Conservation (phyloP, 306 rosid genomes). For the Pyrus betulifolia region DNA sequence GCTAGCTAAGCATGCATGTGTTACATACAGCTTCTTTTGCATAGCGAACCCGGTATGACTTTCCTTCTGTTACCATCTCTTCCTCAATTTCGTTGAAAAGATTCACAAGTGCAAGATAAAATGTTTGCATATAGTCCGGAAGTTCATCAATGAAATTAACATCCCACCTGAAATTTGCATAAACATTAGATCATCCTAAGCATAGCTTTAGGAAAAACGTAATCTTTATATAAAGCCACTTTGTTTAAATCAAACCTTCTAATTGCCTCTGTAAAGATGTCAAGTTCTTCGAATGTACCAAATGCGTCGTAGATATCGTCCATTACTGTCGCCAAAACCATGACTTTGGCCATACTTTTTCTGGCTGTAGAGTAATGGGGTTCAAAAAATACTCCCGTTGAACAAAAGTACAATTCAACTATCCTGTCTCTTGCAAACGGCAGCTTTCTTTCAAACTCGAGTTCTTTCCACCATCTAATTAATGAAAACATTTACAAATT, state of each 20-base stretch:
- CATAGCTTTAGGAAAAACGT: too few species aligned
- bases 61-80: slow-evolving; percentile 7
- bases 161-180: background rate
- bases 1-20: too few species aligned
- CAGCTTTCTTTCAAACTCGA: background rate
- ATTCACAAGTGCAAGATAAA: background rate
- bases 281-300: too few species aligned
- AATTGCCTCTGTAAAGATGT: too few species aligned
- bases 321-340: too few species aligned
- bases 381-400: background rate
- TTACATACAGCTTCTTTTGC: slow-evolving; percentile 15
- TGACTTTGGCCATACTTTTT: too few species aligned
- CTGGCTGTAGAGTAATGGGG: background rate
- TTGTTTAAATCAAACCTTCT: too few species aligned
- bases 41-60: background rate
- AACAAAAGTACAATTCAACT: background rate
- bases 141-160: background rate
- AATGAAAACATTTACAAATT: too few species aligned
- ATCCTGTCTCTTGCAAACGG: background rate
- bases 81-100: slow-evolving; percentile 16
- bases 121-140: slow-evolving; percentile 10
- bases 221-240: background rate
- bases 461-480: too few species aligned
- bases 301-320: too few species aligned
- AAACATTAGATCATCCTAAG: background rate